A percentile compares a stretch with the other conserved stretches of the same genome.
phyloP scores from a whole-genome alignment of 768 basidiomycete genomes.

The Hygrophoropsis aurantiaca region DNA sequence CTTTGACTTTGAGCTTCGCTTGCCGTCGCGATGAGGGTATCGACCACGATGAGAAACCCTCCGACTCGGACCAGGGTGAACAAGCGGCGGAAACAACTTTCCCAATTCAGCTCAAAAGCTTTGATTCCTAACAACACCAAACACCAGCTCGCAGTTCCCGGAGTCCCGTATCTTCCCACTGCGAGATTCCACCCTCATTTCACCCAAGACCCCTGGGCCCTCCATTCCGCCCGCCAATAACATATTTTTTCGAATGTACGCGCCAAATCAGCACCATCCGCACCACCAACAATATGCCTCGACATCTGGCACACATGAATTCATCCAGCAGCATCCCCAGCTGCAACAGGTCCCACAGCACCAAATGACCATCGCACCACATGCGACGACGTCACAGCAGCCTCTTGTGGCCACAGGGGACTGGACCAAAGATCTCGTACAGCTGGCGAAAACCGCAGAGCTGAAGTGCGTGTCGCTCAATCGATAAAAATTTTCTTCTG shows the following conservation, averaged over 20 bases:
- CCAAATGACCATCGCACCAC: slow-evolving; percentile 2
- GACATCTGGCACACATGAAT: not conserved
- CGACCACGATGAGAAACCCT: too few species aligned
- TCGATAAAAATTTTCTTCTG: not conserved
- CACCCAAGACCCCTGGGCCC: slow-evolving; percentile 28
- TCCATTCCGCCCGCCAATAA: slow-evolving; percentile 13
- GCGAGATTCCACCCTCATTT: not conserved
- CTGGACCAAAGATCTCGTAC: slow-evolving; percentile 85
- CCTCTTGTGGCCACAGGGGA: slow-evolving; percentile 80
- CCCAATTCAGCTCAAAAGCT: slow-evolving; percentile 6
- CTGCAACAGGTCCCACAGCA: slow-evolving; percentile 17
- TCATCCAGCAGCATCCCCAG: slow-evolving; percentile 23
- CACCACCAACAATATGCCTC: not conserved
- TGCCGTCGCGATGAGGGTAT: too few species aligned
- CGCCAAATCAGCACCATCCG: not conserved
- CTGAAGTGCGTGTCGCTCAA: slow-evolving; percentile 62
- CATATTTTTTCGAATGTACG: slow-evolving; percentile 1
- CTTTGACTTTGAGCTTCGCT: too few species aligned
- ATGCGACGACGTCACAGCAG: slow-evolving; percentile 16
- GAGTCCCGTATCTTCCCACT: slow-evolving; percentile 13
- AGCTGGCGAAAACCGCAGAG: slow-evolving; percentile 84
- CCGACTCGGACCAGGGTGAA: too few species aligned
- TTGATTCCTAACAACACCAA: slow-evolving; percentile 31
- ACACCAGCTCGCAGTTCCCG: slow-evolving; percentile 24
- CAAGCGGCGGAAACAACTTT: not conserved